Percentiles rank a stretch among this genome's conserved stretches.
phyloP scores from a whole-genome alignment of 192 early-diverging fungal genomes.

The Mortierella hygrophila region DNA sequence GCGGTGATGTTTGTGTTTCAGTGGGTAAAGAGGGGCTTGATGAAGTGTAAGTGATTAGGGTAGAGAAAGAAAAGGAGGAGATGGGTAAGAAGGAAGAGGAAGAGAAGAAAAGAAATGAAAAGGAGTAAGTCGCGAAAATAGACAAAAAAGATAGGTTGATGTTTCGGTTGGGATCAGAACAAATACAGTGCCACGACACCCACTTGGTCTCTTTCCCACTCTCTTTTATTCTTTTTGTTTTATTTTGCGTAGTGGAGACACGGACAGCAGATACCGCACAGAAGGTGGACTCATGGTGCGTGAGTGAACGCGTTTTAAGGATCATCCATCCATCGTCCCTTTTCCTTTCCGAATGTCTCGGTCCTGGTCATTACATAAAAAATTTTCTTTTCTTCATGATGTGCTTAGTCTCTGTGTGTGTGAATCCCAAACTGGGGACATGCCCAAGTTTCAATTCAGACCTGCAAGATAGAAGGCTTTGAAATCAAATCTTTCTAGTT shows the following conservation, averaged over 20 bases:
- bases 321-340: background rate
- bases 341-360: background rate
- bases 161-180: background rate
- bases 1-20: background rate
- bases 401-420: background rate
- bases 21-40: background rate
- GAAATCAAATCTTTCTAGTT: background rate
- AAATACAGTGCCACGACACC: background rate
- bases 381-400: background rate
- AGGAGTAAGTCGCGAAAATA: background rate
- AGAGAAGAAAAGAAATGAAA: background rate
- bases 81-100: background rate
- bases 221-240: too few relatives aligned
- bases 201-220: background rate
- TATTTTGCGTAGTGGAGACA: background rate
- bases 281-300: background rate
- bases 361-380: background rate
- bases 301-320: background rate
- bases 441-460: background rate
- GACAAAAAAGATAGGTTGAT: background rate
- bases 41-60: background rate
- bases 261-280: background rate
- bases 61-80: background rate
- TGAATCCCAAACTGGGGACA: background rate
- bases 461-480: background rate